A percentile compares a stretch with the other conserved stretches of the same genome.
These are phyloP conservation scores for Fagus crenata DNA, from an alignment of 306 rosid species.

Conservation along the genomic window DNA sequence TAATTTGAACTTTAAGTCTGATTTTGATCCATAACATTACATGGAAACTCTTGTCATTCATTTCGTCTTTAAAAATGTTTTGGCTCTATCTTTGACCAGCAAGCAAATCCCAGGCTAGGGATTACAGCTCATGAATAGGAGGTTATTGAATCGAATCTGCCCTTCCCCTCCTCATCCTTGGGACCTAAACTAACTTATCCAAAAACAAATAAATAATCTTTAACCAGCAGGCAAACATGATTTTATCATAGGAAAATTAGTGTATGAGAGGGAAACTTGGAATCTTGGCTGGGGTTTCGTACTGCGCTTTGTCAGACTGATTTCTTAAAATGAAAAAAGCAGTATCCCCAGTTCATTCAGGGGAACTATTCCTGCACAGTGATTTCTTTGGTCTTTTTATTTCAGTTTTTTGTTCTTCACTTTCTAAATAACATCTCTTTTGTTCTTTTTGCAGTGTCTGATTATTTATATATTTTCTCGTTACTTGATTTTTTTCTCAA, in stretches of 20 bases:
- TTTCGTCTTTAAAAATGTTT: background rate
- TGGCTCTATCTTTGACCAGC: background rate
- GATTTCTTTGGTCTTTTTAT: background rate
- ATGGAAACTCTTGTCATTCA: background rate
- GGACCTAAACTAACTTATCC: no score
- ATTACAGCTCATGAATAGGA: no score
- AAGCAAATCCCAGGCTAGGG: background rate
- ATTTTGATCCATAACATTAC: background rate
- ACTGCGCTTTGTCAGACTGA: background rate
- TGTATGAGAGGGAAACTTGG: background rate
- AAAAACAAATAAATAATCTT: background rate
- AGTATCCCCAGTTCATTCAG: background rate
- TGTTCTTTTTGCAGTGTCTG: background rate
- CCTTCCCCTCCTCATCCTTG: no score
- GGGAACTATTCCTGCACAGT: background rate
- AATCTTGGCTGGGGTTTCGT: background rate
- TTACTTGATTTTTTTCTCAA: background rate
- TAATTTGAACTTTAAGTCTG: background rate
- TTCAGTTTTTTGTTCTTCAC: background rate
- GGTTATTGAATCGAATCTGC: no score
- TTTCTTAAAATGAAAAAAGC: background rate
- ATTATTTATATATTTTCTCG: background rate
- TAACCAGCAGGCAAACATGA: background rate
- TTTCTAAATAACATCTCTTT: background rate
- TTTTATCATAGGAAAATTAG: background rate